Evolutionary conservation across 202 grass and related monocot species (phyloP).

Genomic region (Panicum hallii): DNA sequence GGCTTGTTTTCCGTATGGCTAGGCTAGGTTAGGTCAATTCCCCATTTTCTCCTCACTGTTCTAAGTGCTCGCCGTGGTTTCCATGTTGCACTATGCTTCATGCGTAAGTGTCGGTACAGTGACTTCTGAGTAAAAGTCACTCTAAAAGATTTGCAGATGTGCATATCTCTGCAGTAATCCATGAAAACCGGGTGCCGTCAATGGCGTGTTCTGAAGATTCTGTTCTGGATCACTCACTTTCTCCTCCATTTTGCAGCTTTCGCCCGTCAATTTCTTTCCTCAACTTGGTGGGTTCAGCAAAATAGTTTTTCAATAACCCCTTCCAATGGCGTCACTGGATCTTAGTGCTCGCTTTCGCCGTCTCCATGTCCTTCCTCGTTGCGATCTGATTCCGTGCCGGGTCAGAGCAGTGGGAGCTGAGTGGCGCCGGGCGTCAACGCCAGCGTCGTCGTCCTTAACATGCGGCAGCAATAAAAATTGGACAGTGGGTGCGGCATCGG

Average conservation of each 20-base stretch:
- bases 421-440: constrained; percentile 28
- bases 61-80: constrained; percentile 19
- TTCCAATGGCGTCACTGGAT: constrained; percentile 21
- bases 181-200: not conserved
- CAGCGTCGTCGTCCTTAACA: not conserved
- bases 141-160: not conserved
- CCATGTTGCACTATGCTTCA: not conserved
- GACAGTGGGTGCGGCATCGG: constrained; percentile 4
- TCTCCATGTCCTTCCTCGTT: not conserved
- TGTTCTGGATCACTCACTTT: constrained; percentile 13
- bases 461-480: not conserved
- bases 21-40: constrained; percentile 12
- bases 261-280: not conserved
- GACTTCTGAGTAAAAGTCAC: not conserved
- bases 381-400: not conserved
- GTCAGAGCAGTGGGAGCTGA: not conserved
- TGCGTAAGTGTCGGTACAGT: not conserved
- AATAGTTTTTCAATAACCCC: not conserved
- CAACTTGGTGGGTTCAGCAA: not conserved
- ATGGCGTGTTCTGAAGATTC: constrained; percentile 24
- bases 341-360: not conserved
- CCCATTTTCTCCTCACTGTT: constrained; percentile 8
- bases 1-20: not conserved
- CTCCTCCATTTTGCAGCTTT: not conserved
- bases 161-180: not conserved